Evolutionary conservation across 768 basidiomycete species (phyloP).

Genomic region (Tricholoma sp.): DNA sequence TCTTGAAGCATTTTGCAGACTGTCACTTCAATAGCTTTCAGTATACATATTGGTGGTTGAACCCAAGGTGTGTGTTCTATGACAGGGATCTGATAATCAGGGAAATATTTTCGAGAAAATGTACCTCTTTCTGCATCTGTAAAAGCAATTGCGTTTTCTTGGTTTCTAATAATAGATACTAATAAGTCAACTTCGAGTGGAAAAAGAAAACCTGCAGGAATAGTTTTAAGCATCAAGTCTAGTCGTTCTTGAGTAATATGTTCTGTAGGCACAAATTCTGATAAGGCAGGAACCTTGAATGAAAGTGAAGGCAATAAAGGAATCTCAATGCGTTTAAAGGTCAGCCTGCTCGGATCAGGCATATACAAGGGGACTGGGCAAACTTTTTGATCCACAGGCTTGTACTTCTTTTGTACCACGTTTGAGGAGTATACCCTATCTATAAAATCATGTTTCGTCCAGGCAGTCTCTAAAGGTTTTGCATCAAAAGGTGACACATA

Average conservation of each 20-base stretch:
- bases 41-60: conserved; percentile 15
- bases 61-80: background rate
- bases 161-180: background rate
- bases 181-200: conserved; percentile 13
- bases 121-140: background rate
- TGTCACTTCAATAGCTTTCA: conserved; percentile 17
- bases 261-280: conserved; percentile 3
- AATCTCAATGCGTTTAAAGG: conserved; percentile 7
- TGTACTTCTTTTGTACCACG: conserved; percentile 10
- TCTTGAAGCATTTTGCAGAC: conserved; percentile 18
- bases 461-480: conserved; percentile 2
- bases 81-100: no score
- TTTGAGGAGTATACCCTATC: background rate
- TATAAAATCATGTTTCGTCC: conserved; percentile 7
- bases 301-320: conserved; percentile 6
- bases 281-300: background rate
- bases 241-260: conserved; percentile 13
- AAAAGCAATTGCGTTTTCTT: conserved; percentile 13
- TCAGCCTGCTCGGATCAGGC: conserved; percentile 11
- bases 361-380: conserved; percentile 20
- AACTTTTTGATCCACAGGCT: conserved; percentile 22
- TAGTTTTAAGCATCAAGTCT: conserved; percentile 8
- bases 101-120: conserved; percentile 19
- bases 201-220: conserved; percentile 2
- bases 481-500: background rate